Evolutionary conservation across 257 asterid species (phyloP).

Genomic region (Przewalskia tangutica): DNA sequence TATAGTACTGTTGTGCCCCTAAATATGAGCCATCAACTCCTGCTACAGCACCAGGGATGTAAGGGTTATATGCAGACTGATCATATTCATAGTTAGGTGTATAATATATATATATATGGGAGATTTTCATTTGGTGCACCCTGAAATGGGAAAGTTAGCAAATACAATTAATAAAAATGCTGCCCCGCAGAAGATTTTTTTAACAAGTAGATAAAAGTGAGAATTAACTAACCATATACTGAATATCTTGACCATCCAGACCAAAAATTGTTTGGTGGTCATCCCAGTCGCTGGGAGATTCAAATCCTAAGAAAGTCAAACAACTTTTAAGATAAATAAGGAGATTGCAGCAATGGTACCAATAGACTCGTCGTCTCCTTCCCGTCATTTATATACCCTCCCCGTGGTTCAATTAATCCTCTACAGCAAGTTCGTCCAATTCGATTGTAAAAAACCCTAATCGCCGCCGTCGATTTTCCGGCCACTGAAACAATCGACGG

Average conservation of each 20-base stretch:
- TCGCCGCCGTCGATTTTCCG: too few species aligned
- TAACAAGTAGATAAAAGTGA: background rate
- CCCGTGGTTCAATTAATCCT: too few species aligned
- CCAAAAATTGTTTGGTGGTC: constrained; percentile 47
- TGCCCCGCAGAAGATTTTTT: background rate
- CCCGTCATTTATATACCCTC: too few species aligned
- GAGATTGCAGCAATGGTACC: too few species aligned
- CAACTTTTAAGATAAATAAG: background rate
- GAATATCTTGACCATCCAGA: constrained; percentile 59
- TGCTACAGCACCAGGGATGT: constrained; percentile 76
- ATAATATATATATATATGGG: constrained; percentile 48
- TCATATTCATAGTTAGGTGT: constrained; percentile 55
- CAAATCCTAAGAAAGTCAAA: constrained; percentile 39
- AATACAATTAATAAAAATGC: background rate
- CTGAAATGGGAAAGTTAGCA: constrained; percentile 31
- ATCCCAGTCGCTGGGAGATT: constrained; percentile 66
- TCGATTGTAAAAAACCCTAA: too few species aligned
- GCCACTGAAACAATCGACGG: too few species aligned
- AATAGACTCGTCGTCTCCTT: too few species aligned
- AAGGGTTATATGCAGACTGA: constrained; percentile 66
- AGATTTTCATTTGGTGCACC: constrained; percentile 49
- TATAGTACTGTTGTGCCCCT: constrained; percentile 48
- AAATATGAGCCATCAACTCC: constrained; percentile 59
- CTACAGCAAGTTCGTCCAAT: too few species aligned
- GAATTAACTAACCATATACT: constrained; percentile 47